Percentiles rank a stretch among this genome's conserved stretches.
phyloP scores from a whole-genome alignment of 495 filamentous ascomycete genomes.

The Cercophora sp. region DNA sequence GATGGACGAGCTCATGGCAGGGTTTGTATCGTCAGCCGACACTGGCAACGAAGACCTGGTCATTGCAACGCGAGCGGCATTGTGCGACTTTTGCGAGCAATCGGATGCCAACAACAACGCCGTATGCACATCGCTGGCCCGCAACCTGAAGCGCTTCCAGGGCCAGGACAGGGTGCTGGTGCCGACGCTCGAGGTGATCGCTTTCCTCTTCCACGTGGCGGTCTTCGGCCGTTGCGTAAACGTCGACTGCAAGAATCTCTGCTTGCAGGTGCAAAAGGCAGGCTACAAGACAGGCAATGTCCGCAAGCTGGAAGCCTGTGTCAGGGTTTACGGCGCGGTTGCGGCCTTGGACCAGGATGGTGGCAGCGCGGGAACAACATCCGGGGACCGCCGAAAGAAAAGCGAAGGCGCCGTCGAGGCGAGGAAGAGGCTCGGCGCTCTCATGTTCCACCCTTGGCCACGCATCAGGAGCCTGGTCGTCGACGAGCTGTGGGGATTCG shows the following conservation, averaged over 20 bases:
- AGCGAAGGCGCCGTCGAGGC: slow-evolving; percentile 31
- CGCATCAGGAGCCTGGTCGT: slow-evolving; percentile 39
- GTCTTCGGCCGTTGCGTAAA: slow-evolving; percentile 23
- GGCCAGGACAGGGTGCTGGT: slow-evolving; percentile 67
- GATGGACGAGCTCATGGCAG: slow-evolving; percentile 57
- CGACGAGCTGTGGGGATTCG: slow-evolving; percentile 46
- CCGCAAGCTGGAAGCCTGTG: slow-evolving; percentile 69
- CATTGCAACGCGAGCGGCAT: slow-evolving; percentile 64
- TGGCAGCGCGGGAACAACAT: not conserved
- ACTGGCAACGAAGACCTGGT: slow-evolving; percentile 80
- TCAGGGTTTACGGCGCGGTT: slow-evolving; percentile 72
- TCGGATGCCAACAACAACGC: slow-evolving; percentile 28
- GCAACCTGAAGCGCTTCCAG: slow-evolving; percentile 34
- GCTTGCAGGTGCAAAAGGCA: slow-evolving; percentile 66
- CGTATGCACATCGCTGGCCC: slow-evolving; percentile 31
- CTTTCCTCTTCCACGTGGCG: slow-evolving; percentile 65
- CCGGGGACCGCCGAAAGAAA: slow-evolving; percentile 1
- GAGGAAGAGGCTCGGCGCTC: slow-evolving; percentile 39
- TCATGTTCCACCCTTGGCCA: slow-evolving; percentile 48
- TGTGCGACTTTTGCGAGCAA: slow-evolving; percentile 49
- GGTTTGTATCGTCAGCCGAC: slow-evolving; percentile 77
- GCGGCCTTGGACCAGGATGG: slow-evolving; percentile 17
- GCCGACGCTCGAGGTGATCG: slow-evolving; percentile 69
- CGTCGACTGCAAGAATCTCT: slow-evolving; percentile 51
- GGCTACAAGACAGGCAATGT: slow-evolving; percentile 80